phyloP scores from a whole-genome alignment of 2,329 filamentous ascomycete genomes.

The Acrodontium crateriforme region DNA sequence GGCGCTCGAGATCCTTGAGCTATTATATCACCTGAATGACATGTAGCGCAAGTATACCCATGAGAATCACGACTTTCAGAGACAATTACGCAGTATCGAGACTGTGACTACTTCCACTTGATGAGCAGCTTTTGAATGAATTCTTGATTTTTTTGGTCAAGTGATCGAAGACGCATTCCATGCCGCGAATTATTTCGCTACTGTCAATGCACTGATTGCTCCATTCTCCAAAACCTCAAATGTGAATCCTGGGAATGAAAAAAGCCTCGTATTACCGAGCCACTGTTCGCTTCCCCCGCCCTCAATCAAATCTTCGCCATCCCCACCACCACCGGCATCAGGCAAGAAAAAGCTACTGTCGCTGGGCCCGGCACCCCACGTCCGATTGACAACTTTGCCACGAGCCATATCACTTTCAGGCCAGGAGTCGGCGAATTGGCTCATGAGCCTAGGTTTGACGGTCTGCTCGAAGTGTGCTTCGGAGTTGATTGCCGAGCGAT shows the following conservation, averaged over 20 bases:
- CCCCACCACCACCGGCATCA: constrained; percentile 15
- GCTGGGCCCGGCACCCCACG: constrained; percentile 20
- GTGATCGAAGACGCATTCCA: no score
- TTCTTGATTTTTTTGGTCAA: no score
- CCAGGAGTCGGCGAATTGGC: constrained; percentile 37
- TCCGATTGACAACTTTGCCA: constrained; percentile 24
- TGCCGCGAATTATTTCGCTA: no score
- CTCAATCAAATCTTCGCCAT: constrained; percentile 25
- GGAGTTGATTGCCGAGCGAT: constrained; percentile 42
- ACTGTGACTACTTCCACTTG: no score
- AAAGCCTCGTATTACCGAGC: constrained; percentile 66
- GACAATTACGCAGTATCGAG: no score
- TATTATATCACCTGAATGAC: no score
- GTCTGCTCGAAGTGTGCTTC: constrained; percentile 61
- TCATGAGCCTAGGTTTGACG: constrained; percentile 40
- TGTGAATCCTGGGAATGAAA: constrained; percentile 82
- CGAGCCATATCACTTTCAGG: constrained; percentile 36
- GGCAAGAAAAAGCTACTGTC: constrained; percentile 22
- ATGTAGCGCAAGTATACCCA: no score
- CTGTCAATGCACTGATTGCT: constrained; percentile 71
- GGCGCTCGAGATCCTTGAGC: no score
- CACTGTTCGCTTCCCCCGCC: constrained; percentile 36
- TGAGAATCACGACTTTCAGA: no score
- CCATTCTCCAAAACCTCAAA: constrained; percentile 95
- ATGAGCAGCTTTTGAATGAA: no score